Base-by-base conservation (phyloP, 2,329 filamentous ascomycete species). In the Akanthomyces dipterigenus region DNA sequence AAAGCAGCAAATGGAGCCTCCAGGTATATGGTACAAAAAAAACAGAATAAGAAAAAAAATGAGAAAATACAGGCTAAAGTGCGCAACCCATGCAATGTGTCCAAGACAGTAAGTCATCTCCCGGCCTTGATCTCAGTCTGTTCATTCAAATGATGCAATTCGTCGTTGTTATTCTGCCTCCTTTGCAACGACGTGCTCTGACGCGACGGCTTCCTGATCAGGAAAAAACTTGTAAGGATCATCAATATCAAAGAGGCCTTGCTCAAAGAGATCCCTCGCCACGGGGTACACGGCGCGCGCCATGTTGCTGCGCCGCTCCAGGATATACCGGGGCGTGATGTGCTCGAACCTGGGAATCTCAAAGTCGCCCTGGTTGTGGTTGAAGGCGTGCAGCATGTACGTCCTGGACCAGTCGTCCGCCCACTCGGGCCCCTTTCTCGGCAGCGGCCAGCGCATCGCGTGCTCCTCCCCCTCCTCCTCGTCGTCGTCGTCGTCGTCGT, bases 291-390 rank as follows among this genome's bases (percentile, higher is more conserved):
- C 57, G 8, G 65, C 65, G 2, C 58, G 48, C 2, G 65, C 65
- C 40, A 64, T 66, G 31, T 66, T 66, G 18, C 66, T 67, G 45
- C 46, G 42, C 36, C 65, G 55, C 40, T 61, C 57, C 36, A 67
- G 54, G n/a, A 67, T 61, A 42, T 66, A 67, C 1, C 54, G 55
- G 3, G 65, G 65, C 3, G 65, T 60, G 12, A 66, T 62, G 40
- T 43, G 34, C 3, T 55, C 38, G 36, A 64, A 62, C 7, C 60
- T 54, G 8, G 42, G 46, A 34, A 57, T 46, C 28, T 51, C 16
- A 24, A 49, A 28, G 5, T 54, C 31, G n/a, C n/a, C 31, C 38
- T 64, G 58, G 11, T 61, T 54, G 6, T 61, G 62, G 16, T 48
- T 34, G 22, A 67, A 67, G 31, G 62, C 61, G 18, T 66, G 65